Evolutionary conservation across 2,329 filamentous ascomycete genomes (phyloP), one percentile per base, ranked within the genome.

Genomic region (Diaporthe nobilis): DNA sequence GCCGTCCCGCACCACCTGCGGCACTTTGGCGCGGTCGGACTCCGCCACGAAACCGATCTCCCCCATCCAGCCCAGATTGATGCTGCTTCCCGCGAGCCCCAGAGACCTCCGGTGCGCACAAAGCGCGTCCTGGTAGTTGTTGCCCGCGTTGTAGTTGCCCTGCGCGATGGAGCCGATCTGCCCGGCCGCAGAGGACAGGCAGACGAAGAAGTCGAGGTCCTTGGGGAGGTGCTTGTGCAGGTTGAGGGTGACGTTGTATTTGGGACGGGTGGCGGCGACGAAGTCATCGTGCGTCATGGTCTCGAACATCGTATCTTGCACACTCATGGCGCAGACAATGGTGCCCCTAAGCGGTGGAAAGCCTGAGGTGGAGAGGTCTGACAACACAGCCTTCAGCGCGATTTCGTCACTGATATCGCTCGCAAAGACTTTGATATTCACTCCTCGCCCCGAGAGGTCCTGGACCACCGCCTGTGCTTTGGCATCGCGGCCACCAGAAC

Each of bases 151-250:
- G 77, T 82, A 82, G 49, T 81, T 81, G 51, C 79, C 80, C 76
- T 82, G 80, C n/a, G 80, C 81, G 51, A 81, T 80, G 25, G 81
- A 82, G 17, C 80, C 81, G 39, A 82, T 80, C 70, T 81, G 79
- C 1, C 81, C 81, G 12, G 80, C 79, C 8, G 79, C 75, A 7
- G 80, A 81, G 4, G 80, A 82, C 42, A 82, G 75, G 12, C 77
- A 78, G 55, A 82, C 77, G 70, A 81, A 82, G 78, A 82, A 82
- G 76, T 82, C 81, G 39, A 82, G 79, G 42, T 82, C 78, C 63
- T 78, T 78, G n/a, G 80, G 80, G 47, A 81, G 72, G 61, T 78
- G 76, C 28, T 77, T 74, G 77, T 82, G 80, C 53, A 82, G 78
- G 76, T 82, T 81, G 65, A 73, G 79, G 9, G 80, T 80, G 44